These are phyloP conservation scores for Brassica napus DNA, from an alignment of 345 rosid genomes.

Conservation along the genomic window Da-Ae NC_063438.1:23597501-23598000, in stretches of 20 bases:
- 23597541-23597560: slow-evolving; percentile 1
- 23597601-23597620: slow-evolving; percentile 5
- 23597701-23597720: slow-evolving; percentile 26
- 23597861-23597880: slow-evolving; percentile 33
- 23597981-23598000: not conserved
- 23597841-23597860: slow-evolving; percentile 26
- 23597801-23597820: slow-evolving; percentile 35
- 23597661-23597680: slow-evolving; percentile 25
- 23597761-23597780: slow-evolving; percentile 44
- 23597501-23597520: slow-evolving; percentile 17
- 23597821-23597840: not conserved
- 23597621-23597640: not conserved
- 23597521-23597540: not conserved
- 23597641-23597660: slow-evolving; percentile 16
- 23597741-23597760: slow-evolving; percentile 28
- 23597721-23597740: slow-evolving; percentile 44
- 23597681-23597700: not conserved
- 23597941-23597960: slow-evolving; percentile 27
- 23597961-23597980: slow-evolving; percentile 36
- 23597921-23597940: slow-evolving; percentile 15
- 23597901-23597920: slow-evolving; percentile 42
- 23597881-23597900: slow-evolving; percentile 38
- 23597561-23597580: slow-evolving; percentile 12
- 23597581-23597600: not conserved
- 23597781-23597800: slow-evolving; percentile 39